Conservation (phyloP, 208 protist genomes). For the Jaenimonas drosophilae region DNA sequence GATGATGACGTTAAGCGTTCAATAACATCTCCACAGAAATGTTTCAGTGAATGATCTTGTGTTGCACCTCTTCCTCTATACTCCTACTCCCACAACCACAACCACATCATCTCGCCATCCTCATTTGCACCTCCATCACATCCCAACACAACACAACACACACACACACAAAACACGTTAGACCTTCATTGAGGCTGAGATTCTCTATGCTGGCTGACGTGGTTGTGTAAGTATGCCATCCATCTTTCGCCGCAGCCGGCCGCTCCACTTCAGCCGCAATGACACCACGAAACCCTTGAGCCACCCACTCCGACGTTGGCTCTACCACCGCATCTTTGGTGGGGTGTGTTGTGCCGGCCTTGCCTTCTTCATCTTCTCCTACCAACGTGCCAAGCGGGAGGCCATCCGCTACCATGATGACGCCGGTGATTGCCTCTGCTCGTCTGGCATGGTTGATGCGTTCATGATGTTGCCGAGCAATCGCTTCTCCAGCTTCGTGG, state of each 20-base stretch:
- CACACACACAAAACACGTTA: too few species aligned
- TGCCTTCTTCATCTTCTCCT: constrained; percentile 26
- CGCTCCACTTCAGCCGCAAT: constrained; percentile 46
- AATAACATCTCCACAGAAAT: too few species aligned
- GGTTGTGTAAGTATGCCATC: not conserved
- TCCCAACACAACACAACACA: too few species aligned
- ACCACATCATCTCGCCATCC: too few species aligned
- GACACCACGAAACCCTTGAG: constrained; percentile 14
- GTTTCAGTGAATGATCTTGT: too few species aligned
- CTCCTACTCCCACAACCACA: too few species aligned
- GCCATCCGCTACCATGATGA: constrained; percentile 24
- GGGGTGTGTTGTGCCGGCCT: constrained; percentile 15
- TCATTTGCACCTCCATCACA: too few species aligned
- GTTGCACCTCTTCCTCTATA: too few species aligned
- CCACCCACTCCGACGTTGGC: constrained; percentile 67
- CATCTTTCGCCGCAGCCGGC: constrained; percentile 2
- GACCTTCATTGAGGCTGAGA: too few species aligned
- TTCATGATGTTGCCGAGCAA: constrained; percentile 64
- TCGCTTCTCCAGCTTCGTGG: constrained; percentile 32
- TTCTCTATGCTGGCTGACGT: not conserved
- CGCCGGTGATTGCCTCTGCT: constrained; percentile 31
- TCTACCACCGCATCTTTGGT: constrained; percentile 51
- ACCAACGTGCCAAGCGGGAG: constrained; percentile 53
- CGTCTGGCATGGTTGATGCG: constrained; percentile 42
- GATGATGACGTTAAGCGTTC: too few species aligned